Evolutionary conservation across 768 basidiomycete species (phyloP).

Genomic region (Kwoniella sp.): DNA sequence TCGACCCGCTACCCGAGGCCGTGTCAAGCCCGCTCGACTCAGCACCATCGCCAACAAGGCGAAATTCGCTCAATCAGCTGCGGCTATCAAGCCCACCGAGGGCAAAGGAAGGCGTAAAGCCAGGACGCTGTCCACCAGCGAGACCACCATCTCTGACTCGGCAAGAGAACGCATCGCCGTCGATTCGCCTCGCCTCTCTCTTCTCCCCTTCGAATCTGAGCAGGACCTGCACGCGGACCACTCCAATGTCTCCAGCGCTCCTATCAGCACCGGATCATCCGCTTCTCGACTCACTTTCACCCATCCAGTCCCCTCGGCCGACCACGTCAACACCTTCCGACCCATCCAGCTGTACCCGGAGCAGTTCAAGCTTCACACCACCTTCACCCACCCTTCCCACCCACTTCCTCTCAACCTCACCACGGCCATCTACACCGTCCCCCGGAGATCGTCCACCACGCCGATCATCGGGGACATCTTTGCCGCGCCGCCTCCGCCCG

Average conservation of each 20-base stretch:
- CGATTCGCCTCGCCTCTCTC: background rate
- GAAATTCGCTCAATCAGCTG: background rate
- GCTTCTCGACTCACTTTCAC: conserved; percentile 6
- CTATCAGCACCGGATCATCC: background rate
- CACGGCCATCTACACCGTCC: conserved; percentile 16
- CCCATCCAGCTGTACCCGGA: conserved; percentile 29
- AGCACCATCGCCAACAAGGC: background rate
- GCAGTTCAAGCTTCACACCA: conserved; percentile 29
- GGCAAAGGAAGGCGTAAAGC: background rate
- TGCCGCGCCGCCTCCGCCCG: conserved; percentile 3
- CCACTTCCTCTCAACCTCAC: conserved; percentile 32
- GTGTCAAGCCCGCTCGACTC: conserved; percentile 13
- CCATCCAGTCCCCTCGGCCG: conserved; percentile 2
- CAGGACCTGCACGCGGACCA: conserved; percentile 1
- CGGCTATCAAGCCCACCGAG: background rate
- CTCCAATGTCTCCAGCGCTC: conserved; percentile 1
- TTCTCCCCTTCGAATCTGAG: conserved; percentile 4
- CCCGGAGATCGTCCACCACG: conserved; percentile 1
- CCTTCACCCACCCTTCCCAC: conserved; percentile 32
- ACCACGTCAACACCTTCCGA: conserved; percentile 16
- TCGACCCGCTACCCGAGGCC: conserved; percentile 14
- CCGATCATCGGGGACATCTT: conserved; percentile 1
- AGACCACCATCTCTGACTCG: conserved; percentile 3
- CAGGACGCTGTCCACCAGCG: background rate
- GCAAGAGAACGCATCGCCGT: conserved; percentile 1